These are phyloP conservation scores for Oenanthe javanica DNA, from an alignment of 140 eudicot species.

Conservation along the genomic window DNA sequence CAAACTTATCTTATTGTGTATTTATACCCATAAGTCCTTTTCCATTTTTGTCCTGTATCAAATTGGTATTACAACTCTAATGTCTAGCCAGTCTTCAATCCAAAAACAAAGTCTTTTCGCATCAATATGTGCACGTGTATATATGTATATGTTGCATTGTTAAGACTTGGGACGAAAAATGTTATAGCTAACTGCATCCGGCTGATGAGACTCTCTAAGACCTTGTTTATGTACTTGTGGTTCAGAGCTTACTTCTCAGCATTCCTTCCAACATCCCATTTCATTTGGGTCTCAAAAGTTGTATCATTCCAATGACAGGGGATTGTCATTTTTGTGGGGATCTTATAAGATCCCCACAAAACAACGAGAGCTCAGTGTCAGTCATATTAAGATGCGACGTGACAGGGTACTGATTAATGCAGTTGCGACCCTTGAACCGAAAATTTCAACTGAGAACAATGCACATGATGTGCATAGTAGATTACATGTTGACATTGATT, in stretches of 20 bases:
- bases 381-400: conserved; percentile 13
- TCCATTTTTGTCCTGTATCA: too few relatives aligned
- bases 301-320: conserved; percentile 27
- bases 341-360: conserved; percentile 19
- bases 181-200: not conserved
- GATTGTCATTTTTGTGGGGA: conserved; percentile 32
- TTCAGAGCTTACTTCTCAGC: conserved; percentile 72
- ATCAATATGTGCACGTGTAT: too few relatives aligned
- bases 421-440: conserved; percentile 68
- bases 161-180: not conserved
- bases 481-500: conserved; percentile 17
- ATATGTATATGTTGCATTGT: not conserved
- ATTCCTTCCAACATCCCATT: conserved; percentile 34
- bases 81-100: too few relatives aligned
- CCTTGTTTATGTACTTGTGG: conserved; percentile 3
- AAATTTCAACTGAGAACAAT: conserved; percentile 14
- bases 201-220: not conserved
- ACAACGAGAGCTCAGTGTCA: conserved; percentile 2
- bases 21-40: too few relatives aligned
- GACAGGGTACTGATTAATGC: conserved; percentile 45
- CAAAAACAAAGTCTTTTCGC: too few relatives aligned
- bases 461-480: conserved; percentile 6
- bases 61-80: too few relatives aligned
- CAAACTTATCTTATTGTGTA: too few relatives aligned
- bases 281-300: conserved; percentile 30